These are phyloP conservation scores for Dactylella cylindrospora DNA, from an alignment of 2,329 filamentous ascomycete genomes.

Conservation along the genomic window DNA sequence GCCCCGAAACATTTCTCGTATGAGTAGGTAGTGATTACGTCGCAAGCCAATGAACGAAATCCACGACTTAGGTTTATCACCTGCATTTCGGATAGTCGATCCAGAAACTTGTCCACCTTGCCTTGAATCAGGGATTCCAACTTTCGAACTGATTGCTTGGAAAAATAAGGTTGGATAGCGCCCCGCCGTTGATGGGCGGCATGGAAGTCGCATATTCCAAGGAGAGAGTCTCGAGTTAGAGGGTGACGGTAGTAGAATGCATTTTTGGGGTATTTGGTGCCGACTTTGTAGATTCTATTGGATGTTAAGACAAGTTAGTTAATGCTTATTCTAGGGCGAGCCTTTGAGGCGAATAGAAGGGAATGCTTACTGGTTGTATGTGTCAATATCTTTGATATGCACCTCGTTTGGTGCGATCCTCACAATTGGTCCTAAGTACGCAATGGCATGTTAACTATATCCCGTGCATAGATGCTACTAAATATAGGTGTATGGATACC, in stretches of 20 bases:
- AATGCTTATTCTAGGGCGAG: background rate
- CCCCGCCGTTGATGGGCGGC: constrained; percentile 27
- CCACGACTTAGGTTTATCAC: constrained; percentile 17
- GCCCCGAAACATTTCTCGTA: constrained; percentile 36
- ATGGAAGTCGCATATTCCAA: constrained; percentile 18
- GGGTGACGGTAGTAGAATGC: constrained; percentile 27
- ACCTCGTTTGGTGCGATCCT: constrained; percentile 52
- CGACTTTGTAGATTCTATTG: constrained; percentile 32
- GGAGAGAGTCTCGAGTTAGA: constrained; percentile 14
- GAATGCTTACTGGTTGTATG: constrained; percentile 46
- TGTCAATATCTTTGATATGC: constrained; percentile 49
- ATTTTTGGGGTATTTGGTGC: constrained; percentile 33
- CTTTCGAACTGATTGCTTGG: constrained; percentile 29
- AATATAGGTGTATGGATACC: constrained; percentile 4
- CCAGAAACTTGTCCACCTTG: constrained; percentile 27
- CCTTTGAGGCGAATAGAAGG: background rate
- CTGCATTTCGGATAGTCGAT: background rate
- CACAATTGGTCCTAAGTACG: constrained; percentile 50
- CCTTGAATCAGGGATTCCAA: constrained; percentile 28
- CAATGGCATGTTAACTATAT: background rate
- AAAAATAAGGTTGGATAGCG: constrained; percentile 33
- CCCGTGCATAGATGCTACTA: background rate
- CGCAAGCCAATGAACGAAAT: constrained; percentile 24
- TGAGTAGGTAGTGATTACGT: constrained; percentile 27
- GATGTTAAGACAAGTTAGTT: background rate